Conservation (phyloP, 371 early-diverging fungal genomes). For the Nematocida ironsii region DNA sequence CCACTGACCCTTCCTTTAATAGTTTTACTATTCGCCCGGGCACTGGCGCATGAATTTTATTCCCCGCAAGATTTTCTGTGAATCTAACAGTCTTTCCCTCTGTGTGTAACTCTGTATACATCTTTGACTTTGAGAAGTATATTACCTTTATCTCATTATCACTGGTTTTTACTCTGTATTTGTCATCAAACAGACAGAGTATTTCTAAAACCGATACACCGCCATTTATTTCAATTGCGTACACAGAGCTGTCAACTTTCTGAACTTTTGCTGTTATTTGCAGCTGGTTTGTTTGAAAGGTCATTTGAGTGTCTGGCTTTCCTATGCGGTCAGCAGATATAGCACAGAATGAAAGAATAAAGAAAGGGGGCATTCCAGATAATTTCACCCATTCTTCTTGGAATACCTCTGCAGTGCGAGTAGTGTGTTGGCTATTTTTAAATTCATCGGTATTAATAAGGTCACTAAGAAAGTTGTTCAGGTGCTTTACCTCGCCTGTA, state of each 20-base stretch:
- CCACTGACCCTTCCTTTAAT: slow-evolving; percentile 81
- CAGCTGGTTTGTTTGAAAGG: slow-evolving; percentile 14
- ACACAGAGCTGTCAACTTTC: neutral
- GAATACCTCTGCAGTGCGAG: slow-evolving; percentile 28
- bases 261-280: neutral
- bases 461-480: slow-evolving; percentile 45
- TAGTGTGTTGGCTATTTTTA: slow-evolving; percentile 28
- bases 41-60: slow-evolving; percentile 83
- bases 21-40: slow-evolving; percentile 91
- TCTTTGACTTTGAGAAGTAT: slow-evolving; percentile 9
- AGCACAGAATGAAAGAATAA: slow-evolving; percentile 20
- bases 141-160: slow-evolving; percentile 5
- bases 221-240: slow-evolving; percentile 17
- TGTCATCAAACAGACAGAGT: neutral
- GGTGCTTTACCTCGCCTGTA: slow-evolving; percentile 40
- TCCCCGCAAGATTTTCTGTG: slow-evolving; percentile 57
- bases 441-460: slow-evolving; percentile 41
- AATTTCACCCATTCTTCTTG: slow-evolving; percentile 7
- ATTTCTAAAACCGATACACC: slow-evolving; percentile 44
- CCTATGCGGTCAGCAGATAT: slow-evolving; percentile 6
- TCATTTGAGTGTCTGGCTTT: neutral
- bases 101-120: slow-evolving; percentile 5
- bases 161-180: slow-evolving; percentile 23
- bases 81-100: slow-evolving; percentile 15
- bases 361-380: slow-evolving; percentile 8